These are phyloP conservation scores for Hypomontagnella submonticulosa DNA, from an alignment of 495 filamentous ascomycete species.

Conservation along the genomic window DNA sequence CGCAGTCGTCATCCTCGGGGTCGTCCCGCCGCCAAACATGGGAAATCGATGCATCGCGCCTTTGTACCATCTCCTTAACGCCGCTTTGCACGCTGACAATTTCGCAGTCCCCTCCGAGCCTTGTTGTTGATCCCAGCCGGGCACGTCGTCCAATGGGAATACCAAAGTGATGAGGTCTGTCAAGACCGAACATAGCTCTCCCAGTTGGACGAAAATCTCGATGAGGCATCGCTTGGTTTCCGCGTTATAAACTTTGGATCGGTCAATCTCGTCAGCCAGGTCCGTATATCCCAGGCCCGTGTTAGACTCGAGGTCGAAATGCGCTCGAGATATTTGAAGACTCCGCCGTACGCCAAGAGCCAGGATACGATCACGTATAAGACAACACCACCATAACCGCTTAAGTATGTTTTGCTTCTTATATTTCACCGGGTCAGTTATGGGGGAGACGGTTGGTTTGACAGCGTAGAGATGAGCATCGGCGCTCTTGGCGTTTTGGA, in stretches of 20 bases:
- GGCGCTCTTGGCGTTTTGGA: constrained; percentile 59
- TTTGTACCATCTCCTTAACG: constrained; percentile 49
- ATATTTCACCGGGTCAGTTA: constrained; percentile 43
- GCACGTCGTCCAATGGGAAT: constrained; percentile 53
- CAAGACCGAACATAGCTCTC: constrained; percentile 57
- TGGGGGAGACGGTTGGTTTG: constrained; percentile 40
- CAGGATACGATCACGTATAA: constrained; percentile 62
- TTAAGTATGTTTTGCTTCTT: constrained; percentile 51
- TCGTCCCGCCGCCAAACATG: constrained; percentile 41
- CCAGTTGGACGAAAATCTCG: constrained; percentile 58
- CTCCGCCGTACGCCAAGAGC: constrained; percentile 60
- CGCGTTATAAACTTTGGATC: constrained; percentile 56
- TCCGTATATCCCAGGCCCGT: constrained; percentile 51
- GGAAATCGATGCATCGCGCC: constrained; percentile 46
- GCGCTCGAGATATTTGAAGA: constrained; percentile 57
- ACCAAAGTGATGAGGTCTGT: constrained; percentile 58
- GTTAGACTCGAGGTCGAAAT: constrained; percentile 52
- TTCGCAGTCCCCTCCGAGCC: constrained; percentile 35
- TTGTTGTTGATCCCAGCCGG: constrained; percentile 46
- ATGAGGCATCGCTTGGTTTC: constrained; percentile 56
- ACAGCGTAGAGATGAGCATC: constrained; percentile 52
- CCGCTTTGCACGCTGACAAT: constrained; percentile 44
- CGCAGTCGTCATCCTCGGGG: constrained; percentile 34
- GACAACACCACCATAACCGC: constrained; percentile 62
- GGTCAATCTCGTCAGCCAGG: constrained; percentile 56